Base-by-base conservation (phyloP, 768 basidiomycete genomes). In the Auricularia heimuer region DNA sequence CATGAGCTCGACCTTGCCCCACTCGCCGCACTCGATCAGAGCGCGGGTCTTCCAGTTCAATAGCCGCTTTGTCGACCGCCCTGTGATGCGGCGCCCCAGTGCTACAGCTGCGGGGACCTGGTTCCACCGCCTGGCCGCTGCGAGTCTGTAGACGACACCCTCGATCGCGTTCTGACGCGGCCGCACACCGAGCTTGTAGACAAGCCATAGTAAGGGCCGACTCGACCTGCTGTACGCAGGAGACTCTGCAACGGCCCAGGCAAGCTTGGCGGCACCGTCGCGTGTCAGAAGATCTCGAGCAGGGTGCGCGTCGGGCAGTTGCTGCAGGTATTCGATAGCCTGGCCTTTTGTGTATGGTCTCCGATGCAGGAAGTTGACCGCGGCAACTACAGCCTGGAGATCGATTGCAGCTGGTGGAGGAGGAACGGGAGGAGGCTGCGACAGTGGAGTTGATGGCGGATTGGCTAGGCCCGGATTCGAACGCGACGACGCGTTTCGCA, bases 11-110 rank as follows among this genome's bases (percentile, higher is more conserved):
- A 92, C 75, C 6, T 70, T 70, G 33, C 73, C 70, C 68, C 81
- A 89, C 36, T 80, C 74, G 64, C 81, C 76, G 3, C 75, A 77
- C 72, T 90, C 86, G 65, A 86, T 73, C 47, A 84, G 70, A 1
- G 88, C 86, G 44, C 83, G 82, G 7, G 81, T 77, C 61, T 83
- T 82, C 89, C 88, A 91, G 71, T 92, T 85, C 67, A 92, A 79
- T 29, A 92, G 77, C 37, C 84, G 81, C 36, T 74, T 68, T 3
- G 83, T 85, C 2, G 80, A 78, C 63, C 75, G 76, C 54, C 82
- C 81, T 16, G 80, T 77, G 37, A 45, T 56, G 44, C 29, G 51
- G 24, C 45, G 61, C 62, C 81, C 87, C 21, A 84, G 75, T 34
- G 75, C 72, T 63, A 84, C 81, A 18, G 84, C 70, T 24, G 74